Conservation (phyloP, 768 basidiomycete genomes). For the Mycena galericulata region DNA sequence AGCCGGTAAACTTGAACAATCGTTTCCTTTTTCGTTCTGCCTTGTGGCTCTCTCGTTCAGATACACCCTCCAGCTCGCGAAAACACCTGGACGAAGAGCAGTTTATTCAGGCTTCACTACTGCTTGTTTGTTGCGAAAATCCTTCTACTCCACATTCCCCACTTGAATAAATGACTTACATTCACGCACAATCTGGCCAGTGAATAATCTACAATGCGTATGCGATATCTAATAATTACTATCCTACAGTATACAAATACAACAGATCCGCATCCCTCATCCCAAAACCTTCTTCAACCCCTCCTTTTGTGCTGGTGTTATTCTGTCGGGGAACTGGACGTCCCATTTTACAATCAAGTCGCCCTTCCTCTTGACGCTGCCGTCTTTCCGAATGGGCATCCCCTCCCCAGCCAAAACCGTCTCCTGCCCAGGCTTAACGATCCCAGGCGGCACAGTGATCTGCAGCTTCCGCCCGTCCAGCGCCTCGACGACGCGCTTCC, state of each 20-base stretch:
- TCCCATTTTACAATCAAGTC: constrained; percentile 89
- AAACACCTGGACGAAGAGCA: no score
- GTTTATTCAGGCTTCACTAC: no score
- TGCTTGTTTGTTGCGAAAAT: no score
- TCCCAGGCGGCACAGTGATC: constrained; percentile 70
- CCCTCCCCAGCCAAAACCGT: constrained; percentile 82
- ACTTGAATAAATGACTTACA: background rate
- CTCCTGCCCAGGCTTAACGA: constrained; percentile 84
- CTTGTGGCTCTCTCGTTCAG: no score
- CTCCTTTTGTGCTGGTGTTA: constrained; percentile 85
- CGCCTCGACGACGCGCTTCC: constrained; percentile 69
- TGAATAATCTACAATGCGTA: constrained; percentile 22
- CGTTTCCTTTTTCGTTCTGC: no score
- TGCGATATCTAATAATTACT: constrained; percentile 1
- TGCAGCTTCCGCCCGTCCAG: constrained; percentile 87
- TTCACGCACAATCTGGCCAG: background rate
- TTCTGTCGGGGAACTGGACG: constrained; percentile 81
- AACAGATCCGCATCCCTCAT: constrained; percentile 36
- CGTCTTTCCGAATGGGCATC: constrained; percentile 91
- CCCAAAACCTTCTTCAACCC: constrained; percentile 76
- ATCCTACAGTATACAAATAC: background rate
- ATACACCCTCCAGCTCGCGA: no score
- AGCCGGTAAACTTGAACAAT: no score
- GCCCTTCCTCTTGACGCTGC: constrained; percentile 77
- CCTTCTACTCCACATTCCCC: no score